Base-by-base conservation (phyloP, 1,284 basidiomycete species). In the Phenoliferia sp. region DNA sequence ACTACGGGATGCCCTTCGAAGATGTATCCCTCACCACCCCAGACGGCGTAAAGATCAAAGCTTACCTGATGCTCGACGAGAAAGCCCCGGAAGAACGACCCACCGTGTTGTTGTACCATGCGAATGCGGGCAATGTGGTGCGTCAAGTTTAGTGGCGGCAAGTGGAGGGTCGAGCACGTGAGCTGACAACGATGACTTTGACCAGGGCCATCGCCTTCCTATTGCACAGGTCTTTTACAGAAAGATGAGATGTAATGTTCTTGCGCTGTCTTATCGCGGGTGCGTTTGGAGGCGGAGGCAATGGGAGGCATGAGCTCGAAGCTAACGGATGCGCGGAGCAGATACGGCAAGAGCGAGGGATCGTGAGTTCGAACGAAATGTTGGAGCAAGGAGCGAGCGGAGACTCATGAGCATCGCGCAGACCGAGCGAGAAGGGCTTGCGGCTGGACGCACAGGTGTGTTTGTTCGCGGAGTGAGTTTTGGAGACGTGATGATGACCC, bases 181-280 rank as follows among this genome's bases (percentile, higher is more conserved):
- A 50, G 59, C 59, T 44, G 28, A 60, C 19, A 28, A 26, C 33
- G n/a, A 19, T 52, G 48, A 7, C 48, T 52, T 26, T 15, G n/a
- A 22, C 5, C 67, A 74, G 78, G 84, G 84, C 0, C 95, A 98
- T 77, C 85, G 94, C 26, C 85, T 99, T 76, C 94, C 95, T 0
- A 82, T 98, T 17, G 95, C 91, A 0, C 86, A 86, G 66, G 85
- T 94, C 36, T 95, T 97, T 78, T 92, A 86, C 77, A 81, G 86
- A 56, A 87, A 87, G 74, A 87, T 94, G 84, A 83, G 89, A 22
- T 93, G 90, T 79, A 94, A 94, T 77, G 90, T 94, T 10, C 80
- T 94, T 50, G 91, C 93, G 87, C 80, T 93, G 68, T 91, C 89
- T 62, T 94, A 95, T 76, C 83, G 92, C 75, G 92, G 92, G 87